Conservation (phyloP, 2,329 filamentous ascomycete species). For the Fusarium hainanense region DNA sequence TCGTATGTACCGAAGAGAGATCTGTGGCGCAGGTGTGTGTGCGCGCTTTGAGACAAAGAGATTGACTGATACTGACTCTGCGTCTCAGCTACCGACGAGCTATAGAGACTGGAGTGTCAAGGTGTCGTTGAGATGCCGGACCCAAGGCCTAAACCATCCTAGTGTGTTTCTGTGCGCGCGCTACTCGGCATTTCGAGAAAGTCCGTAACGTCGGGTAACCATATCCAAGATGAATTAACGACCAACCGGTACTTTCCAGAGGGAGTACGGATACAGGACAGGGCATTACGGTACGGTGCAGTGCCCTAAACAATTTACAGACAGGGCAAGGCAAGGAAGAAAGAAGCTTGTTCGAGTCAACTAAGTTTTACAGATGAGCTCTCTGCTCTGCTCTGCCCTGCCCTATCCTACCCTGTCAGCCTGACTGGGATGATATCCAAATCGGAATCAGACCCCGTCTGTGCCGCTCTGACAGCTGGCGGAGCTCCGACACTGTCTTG, state of each 20-base stretch:
- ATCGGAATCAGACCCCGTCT: conserved; percentile 16
- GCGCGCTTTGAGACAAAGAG: conserved; percentile 2
- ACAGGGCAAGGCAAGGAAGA: background rate
- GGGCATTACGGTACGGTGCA: background rate
- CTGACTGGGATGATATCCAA: background rate
- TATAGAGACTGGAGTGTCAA: conserved; percentile 15
- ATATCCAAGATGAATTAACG: conserved; percentile 27
- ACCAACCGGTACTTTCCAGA: background rate
- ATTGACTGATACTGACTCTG: conserved; percentile 7
- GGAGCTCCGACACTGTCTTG: background rate
- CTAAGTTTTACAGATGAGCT: background rate
- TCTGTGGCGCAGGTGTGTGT: conserved; percentile 31
- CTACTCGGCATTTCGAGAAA: conserved; percentile 28
- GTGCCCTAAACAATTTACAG: background rate
- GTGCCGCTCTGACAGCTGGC: conserved; percentile 18
- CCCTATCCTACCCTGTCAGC: background rate
- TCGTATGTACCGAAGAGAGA: conserved; percentile 8
- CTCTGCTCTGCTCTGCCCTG: background rate
- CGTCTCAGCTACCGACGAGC: conserved; percentile 17
- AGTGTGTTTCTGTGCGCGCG: conserved; percentile 19
- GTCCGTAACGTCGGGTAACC: conserved; percentile 22
- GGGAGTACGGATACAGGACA: background rate
- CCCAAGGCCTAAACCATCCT: conserved; percentile 18
- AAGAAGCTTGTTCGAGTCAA: conserved; percentile 8
- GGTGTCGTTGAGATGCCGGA: conserved; percentile 17